Base-by-base conservation (phyloP, 192 early-diverging fungal genomes). In the Dissophora globulifera region DNA sequence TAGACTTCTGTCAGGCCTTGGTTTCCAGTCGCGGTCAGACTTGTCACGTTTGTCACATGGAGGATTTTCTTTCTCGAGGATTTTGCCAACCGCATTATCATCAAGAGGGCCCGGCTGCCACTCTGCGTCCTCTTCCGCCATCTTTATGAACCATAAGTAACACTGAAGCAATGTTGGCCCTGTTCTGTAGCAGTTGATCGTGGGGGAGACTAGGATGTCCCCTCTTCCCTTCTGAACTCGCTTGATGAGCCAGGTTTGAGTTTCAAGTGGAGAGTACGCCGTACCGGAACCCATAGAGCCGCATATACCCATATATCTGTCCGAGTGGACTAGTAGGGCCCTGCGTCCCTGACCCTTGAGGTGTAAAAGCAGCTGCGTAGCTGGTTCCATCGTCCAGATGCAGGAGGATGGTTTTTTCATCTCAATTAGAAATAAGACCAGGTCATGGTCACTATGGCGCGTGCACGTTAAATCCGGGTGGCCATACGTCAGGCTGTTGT, bases 261-360 rank as follows among this genome's bases (percentile, higher is more conserved):
- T n/a, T n/a, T n/a, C n/a, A n/a, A n/a, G n/a, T n/a, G n/a, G n/a
- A n/a, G n/a, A 79, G 59, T 3, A 79, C 38, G 0, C 62, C 61
- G 54, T 66, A 79, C 47, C 53, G 27, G 23, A 46, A 55, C 29
- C 50, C 62, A 5, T 63, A 55, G 31, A 63, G 38, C 10, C 43
- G 35, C 67, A 79, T 79, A 33, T 62, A 79, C 25, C 64, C 78
- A 51, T 48, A 61, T 17, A 66, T 38, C 20, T 70, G 65, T 33
- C 29, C 52, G 16, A 70, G 5, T 32, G 43, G 26, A 35, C 29
- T 19, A 3, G 15, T 15, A 5, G 58, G 58, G 6, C 56, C 49
- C n/a, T 29, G n/a, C 22, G 47, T 17, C 16, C 43, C 12, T 45
- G 9, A 6, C 4, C 9, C 6, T 45, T 45, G 43, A 6, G 27